Evolutionary conservation across 441 rosid species (phyloP), one percentile per base, ranked within the genome.

Genomic region (Corymbia citriodora): DNA sequence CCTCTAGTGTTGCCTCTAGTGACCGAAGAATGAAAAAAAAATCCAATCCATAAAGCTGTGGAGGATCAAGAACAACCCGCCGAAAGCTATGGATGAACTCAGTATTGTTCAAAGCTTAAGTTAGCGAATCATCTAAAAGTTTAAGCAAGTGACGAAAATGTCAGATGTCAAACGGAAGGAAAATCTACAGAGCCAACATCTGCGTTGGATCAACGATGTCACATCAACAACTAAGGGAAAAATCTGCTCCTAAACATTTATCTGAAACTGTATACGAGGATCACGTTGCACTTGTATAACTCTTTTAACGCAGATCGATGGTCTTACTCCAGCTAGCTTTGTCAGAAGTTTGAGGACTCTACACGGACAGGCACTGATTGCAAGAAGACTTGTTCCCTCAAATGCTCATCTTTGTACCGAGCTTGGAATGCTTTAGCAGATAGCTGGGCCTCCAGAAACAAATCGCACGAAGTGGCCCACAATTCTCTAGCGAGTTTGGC

Each of bases 391-490:
- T 7, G 85, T 25, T 79, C n/a, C 52, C 85, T 79, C 40, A 68
- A 68, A 45, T 45, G n/a, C 85, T 79, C 85, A 79, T 79, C 52
- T 45, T 79, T 45, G 10, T 79, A 45, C 52, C 23, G 52, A 23
- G 52, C 85, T 79, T n/a, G 85, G 45, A 79, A 8, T 79, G 52
- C 52, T 45, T 79, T 79, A 45, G 50, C 53, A 45, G 53, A 79
- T 79, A 92, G 93, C 81, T 93, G 93, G 87, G 92, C 91, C 48
- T 95, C 94, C 9, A 89, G 16, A 87, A 93, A 94, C 87, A 97
- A 90, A 88, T 91, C 89, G 55, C 89, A 89, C 25, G 99, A 96
- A 45, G 95, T 92, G 27, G 92, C 93, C 98, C 99, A 97, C 15
- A 98, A 96, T 90, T 95, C 93, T 90, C 91, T 93, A 8, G 96